Base-by-base conservation (phyloP, 345 rosid species). In the Tarenaya hassleriana region DNA sequence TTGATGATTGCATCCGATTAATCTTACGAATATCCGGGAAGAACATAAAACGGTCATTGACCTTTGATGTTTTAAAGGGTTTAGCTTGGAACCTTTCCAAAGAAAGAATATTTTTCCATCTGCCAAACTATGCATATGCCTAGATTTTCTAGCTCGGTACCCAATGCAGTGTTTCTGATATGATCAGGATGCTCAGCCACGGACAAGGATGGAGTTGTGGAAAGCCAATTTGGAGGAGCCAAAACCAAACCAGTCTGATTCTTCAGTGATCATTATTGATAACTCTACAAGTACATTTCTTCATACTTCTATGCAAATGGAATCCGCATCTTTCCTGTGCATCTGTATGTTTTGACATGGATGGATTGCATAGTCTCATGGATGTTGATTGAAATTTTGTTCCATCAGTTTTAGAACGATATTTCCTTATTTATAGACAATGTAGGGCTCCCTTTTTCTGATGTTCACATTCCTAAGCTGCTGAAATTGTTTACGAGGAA, bases 151-250 rank as follows among this genome's bases (percentile, higher is more conserved):
- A 35, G 0, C 12, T 15, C 24, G 37, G 29, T 24, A 24, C 29
- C 5, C 29, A 24, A 24, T 37, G 15, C 8, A 37, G 41, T 37
- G 4, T 37, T 48, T 13, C 8, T 1, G 13, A 50, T 34, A 34
- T 73, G 39, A 66, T 45, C 89, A 94, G 97, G 97, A 88, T 73
- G 82, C 95, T 41, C 79, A 66, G 61, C 99, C 97, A 41, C 97
- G 94, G 12, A 70, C 73, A 0, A 46, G 79, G 51, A 75, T 88
- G 56, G 76, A 89, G 21, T 65, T 94, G 77, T 86, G 99, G 95
- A 88, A 69, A 69, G 94, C 91, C 21, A 83, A 81, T 74, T 61
- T 94, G 67, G 94, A 86, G 69, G 92, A 82, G 53, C 82, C 80
- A 62, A 88, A 86, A 69, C 62, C 57, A 24, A 77, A 82, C 60